Evolutionary conservation across 305 asterid genomes (phyloP).

Genomic region (Nicotiana rustica): DNA sequence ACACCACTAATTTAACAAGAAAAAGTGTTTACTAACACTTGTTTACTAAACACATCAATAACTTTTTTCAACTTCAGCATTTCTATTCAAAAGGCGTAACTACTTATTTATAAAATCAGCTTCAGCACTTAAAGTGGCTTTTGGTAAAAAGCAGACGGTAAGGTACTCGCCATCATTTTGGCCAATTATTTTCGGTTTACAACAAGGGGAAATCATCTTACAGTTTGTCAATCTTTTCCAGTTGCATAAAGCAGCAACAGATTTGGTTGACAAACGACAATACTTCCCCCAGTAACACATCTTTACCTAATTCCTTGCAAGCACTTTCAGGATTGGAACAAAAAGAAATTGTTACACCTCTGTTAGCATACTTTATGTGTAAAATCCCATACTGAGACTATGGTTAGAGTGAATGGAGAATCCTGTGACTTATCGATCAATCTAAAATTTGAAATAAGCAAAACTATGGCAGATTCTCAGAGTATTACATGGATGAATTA

Average conservation of each 20-base stretch:
- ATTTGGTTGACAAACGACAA: too few relatives aligned
- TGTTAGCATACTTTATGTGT: conserved; percentile 3
- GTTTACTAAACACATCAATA: too few relatives aligned
- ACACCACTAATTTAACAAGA: too few relatives aligned
- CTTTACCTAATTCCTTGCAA: not conserved
- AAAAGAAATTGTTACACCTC: not conserved
- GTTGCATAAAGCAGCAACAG: too few relatives aligned
- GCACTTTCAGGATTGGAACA: not conserved
- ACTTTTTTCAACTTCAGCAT: too few relatives aligned
- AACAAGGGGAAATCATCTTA: too few relatives aligned
- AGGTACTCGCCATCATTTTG: not conserved
- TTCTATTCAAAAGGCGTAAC: too few relatives aligned
- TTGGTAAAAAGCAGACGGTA: not conserved
- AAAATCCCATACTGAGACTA: not conserved
- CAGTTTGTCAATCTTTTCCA: too few relatives aligned
- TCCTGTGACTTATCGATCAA: conserved; percentile 12
- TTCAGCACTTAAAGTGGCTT: too few relatives aligned
- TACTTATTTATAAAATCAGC: too few relatives aligned
- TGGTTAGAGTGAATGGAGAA: not conserved
- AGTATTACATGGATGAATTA: not conserved
- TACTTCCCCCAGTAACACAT: not conserved
- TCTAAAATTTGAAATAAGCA: not conserved
- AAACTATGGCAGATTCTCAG: not conserved
- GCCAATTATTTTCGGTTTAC: too few relatives aligned
- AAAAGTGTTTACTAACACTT: too few relatives aligned